Conservation (phyloP, 306 rosid genomes). For the Hylodesmum podocarpum region DNA sequence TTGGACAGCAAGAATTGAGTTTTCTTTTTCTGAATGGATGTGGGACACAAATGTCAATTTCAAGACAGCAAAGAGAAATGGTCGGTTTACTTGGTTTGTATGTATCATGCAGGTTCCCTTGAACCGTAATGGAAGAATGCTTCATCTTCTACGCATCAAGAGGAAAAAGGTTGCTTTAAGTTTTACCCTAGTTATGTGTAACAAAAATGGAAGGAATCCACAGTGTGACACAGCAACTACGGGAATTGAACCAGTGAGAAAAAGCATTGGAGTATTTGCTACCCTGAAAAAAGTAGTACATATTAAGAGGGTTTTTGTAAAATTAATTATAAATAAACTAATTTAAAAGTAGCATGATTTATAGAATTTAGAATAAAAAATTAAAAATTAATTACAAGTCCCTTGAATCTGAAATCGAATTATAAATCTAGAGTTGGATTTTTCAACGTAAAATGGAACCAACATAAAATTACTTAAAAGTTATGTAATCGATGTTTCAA, state of each 20-base stretch:
- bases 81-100: background rate
- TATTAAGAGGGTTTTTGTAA: too few relatives aligned
- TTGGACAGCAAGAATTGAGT: background rate
- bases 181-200: background rate
- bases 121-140: background rate
- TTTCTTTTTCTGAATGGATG: background rate
- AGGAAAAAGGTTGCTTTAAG: constrained; percentile 21
- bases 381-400: too few relatives aligned
- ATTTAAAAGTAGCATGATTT: too few relatives aligned
- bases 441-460: too few relatives aligned
- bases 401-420: too few relatives aligned
- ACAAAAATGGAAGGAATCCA: background rate
- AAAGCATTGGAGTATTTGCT: too few relatives aligned
- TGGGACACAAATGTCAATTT: background rate
- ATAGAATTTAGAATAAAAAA: too few relatives aligned
- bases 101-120: background rate
- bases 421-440: too few relatives aligned
- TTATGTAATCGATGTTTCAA: too few relatives aligned
- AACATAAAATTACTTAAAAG: too few relatives aligned
- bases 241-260: background rate
- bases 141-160: background rate
- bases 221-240: background rate
- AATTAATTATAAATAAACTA: too few relatives aligned
- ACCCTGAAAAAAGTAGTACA: too few relatives aligned
- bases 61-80: background rate